These are phyloP conservation scores for Corymbia citriodora DNA, from an alignment of 441 rosid species.

Conservation along the genomic window DNA sequence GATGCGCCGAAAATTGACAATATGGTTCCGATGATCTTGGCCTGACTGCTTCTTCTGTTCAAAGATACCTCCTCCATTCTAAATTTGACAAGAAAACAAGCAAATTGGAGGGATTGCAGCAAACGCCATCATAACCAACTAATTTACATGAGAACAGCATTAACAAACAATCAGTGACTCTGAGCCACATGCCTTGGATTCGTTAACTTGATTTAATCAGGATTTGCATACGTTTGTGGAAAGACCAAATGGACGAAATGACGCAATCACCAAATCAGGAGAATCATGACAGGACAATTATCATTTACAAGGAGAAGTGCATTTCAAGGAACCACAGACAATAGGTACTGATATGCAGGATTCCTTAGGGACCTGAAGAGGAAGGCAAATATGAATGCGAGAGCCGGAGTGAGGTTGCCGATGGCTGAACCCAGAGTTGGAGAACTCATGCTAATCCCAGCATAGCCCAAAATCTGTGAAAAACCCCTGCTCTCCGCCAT, in stretches of 20 bases:
- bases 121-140: neutral
- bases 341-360: neutral
- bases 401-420: conserved; percentile 36
- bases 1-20: conserved; percentile 43
- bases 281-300: neutral
- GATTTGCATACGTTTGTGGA: neutral
- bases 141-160: neutral
- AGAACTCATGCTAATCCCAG: conserved; percentile 18
- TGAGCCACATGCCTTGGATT: neutral
- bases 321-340: neutral
- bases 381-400: conserved; percentile 48
- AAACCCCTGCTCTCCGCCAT: neutral
- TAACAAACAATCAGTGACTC: neutral
- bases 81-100: neutral
- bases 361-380: conserved; percentile 24
- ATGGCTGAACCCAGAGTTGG: conserved; percentile 50
- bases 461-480: neutral
- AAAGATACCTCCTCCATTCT: conserved; percentile 42
- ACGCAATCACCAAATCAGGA: neutral
- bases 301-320: neutral
- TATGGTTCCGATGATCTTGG: conserved; percentile 33
- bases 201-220: neutral
- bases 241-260: neutral
- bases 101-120: neutral
- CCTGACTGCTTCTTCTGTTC: conserved; percentile 31